Conservation (phyloP, 2,329 filamentous ascomycete genomes). For the Ophidiomyces ophidiicola region DNA sequence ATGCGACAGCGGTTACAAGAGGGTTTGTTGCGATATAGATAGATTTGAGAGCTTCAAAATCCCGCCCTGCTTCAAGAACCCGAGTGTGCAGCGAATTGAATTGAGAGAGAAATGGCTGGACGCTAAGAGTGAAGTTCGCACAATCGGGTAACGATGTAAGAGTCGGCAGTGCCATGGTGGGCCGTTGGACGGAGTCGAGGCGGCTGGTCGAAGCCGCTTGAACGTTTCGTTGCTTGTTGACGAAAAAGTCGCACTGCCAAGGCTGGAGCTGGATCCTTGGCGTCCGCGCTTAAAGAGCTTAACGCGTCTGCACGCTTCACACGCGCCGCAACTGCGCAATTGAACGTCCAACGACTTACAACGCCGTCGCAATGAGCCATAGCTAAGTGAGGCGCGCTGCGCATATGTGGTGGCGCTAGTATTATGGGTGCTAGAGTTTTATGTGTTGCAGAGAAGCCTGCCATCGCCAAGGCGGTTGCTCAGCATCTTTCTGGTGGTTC, state of each 20-base stretch:
- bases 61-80: conserved; percentile 48
- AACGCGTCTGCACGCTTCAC: conserved; percentile 14
- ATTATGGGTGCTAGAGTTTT: conserved; percentile 46
- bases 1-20: conserved; percentile 59
- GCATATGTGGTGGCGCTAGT: conserved; percentile 9
- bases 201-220: too few relatives aligned
- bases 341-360: neutral
- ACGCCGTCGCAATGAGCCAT: neutral
- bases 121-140: conserved; percentile 60
- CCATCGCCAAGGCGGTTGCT: conserved; percentile 89
- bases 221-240: neutral
- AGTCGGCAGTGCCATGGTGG: conserved; percentile 50
- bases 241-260: neutral
- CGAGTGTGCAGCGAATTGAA: conserved; percentile 57
- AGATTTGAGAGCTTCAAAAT: conserved; percentile 50
- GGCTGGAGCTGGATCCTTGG: neutral
- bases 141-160: conserved; percentile 61
- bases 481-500: conserved; percentile 72
- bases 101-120: conserved; percentile 62
- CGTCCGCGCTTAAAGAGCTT: conserved; percentile 11
- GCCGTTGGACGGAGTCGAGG: neutral
- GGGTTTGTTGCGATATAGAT: conserved; percentile 82
- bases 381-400: conserved; percentile 6
- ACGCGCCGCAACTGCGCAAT: neutral
- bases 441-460: conserved; percentile 78